Evolutionary conservation across 2,329 filamentous ascomycete species (phyloP), one percentile per base, ranked within the genome.

Genomic region (Fusarium sp.): DNA sequence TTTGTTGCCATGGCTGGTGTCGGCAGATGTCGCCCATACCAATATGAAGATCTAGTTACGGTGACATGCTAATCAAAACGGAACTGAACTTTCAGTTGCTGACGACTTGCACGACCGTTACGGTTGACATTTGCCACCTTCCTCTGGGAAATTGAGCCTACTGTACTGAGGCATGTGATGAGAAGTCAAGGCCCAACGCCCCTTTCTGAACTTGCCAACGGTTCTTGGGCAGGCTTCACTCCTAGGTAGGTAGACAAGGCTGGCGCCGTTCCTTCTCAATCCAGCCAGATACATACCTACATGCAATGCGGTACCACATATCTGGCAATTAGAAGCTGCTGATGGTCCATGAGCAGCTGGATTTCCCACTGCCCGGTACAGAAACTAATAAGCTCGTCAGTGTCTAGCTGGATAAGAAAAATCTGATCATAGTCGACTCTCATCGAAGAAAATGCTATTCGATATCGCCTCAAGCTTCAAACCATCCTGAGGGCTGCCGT

Each of bases 41-140:
- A 40, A 45, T 51, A 40, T 41, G 20, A 32, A 56, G 34, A 29
- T 24, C 18, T 47, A 20, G 27, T 18, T 47, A 47, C 47, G 29
- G 40, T 46, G 49, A 42, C 34, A 37, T 49, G 18, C 51, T 57
- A 65, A 25, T 53, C 44, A 49, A 53, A 40, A 61, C 22, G 55
- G 54, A 47, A 71, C n/a, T 27, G 32, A 29, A 42, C 48, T 54
- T 40, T 24, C n/a, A 47, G 24, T 47, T 30, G 46, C 58, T 63
- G 48, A 48, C 58, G 48, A 48, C 52, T 59, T 57, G 45, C 37
- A 64, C 16, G 42, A 30, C 29, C 52, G 29, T 44, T 58, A 53
- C 37, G 40, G 51, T 47, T 47, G 37, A 40, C 40, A 47, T 71
- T 71, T 58, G 68, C 68, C 68, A 71, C 65, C 34, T 30, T 20